phyloP scores from a whole-genome alignment of 2,329 filamentous ascomycete species.

The Calonectria montana region DNA sequence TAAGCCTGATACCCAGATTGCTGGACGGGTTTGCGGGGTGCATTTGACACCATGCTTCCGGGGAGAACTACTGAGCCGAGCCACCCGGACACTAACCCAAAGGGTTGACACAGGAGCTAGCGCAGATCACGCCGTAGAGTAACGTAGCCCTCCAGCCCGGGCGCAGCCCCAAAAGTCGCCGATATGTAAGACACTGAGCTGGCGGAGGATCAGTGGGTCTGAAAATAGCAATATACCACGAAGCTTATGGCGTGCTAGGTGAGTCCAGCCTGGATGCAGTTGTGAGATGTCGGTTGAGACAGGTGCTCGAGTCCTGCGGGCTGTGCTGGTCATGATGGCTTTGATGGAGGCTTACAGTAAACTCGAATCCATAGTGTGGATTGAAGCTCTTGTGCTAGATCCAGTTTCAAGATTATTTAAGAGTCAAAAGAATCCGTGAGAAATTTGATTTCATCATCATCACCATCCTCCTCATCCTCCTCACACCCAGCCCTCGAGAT shows the following conservation, averaged over 20 bases:
- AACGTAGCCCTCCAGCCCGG: neutral
- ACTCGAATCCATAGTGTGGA: neutral
- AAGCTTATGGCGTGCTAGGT: neutral
- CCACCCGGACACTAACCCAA: neutral
- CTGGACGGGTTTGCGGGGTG: neutral
- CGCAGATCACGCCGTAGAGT: neutral
- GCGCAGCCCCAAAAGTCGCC: constrained; percentile 1
- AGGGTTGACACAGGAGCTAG: neutral
- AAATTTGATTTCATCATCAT: neutral
- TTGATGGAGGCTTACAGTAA: neutral
- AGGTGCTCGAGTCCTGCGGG: neutral
- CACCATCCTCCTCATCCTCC: constrained; percentile 1
- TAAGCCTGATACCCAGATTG: neutral
- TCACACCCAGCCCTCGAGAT: neutral
- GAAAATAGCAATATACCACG: neutral
- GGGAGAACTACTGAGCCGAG: neutral
- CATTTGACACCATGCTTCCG: neutral
- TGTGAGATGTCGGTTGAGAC: neutral
- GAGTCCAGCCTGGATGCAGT: neutral
- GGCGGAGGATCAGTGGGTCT: constrained; percentile 2
- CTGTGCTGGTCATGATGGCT: neutral
- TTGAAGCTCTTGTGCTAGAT: neutral
- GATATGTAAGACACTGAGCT: neutral
- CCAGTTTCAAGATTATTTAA: neutral
- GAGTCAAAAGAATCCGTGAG: neutral